Evolutionary conservation across 768 basidiomycete genomes (phyloP), one percentile per base, ranked within the genome.

Genomic region (Collybia nuda): DNA sequence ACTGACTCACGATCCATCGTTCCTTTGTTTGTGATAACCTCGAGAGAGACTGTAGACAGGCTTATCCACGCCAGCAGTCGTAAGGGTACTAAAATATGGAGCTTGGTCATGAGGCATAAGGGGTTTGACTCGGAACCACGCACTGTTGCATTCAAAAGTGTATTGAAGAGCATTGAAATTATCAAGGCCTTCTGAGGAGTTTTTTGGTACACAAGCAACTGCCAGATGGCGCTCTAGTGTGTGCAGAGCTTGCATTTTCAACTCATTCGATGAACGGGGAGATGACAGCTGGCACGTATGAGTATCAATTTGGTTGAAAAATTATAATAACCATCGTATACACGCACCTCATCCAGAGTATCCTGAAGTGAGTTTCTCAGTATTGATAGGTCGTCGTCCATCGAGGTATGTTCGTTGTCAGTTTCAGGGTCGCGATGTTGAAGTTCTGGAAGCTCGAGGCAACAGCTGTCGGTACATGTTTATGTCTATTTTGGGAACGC

Each of bases 71-170:
- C 52, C 21, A 91, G 65, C 5, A 89, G 60, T 47, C 86, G 77
- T 0, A 81, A 79, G 2, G 89, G 81, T 29, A 93, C 90, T 93
- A 54, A 17, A 47, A 19, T 46, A 43, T 41, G 26, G 45, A 24
- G 40, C 22, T 22, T 36, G 14, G 21, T 8, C 18, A 8, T 5
- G 39, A 36, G 19, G n/a, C 21, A 35, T 22, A 29, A 44, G 36
- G 8, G 23, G 41, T 15, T 36, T 35, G 17, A 44, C 32, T 32
- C 32, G 40, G 22, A 40, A 46, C 24, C 14, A 61, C 87, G 52
- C 57, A 91, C 91, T 73, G 61, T 93, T 93, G 66, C 86, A 90
- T 64, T 93, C 87, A 56, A 93, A 92, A 0, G 82, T 82, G 56
- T 88, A 81, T 62, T 93, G 91, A 37, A 91, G 68, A 8, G 79